phyloP scores from a whole-genome alignment of 352 stramenopile genomes.

The Phytophthora fragariaefolia region DNA sequence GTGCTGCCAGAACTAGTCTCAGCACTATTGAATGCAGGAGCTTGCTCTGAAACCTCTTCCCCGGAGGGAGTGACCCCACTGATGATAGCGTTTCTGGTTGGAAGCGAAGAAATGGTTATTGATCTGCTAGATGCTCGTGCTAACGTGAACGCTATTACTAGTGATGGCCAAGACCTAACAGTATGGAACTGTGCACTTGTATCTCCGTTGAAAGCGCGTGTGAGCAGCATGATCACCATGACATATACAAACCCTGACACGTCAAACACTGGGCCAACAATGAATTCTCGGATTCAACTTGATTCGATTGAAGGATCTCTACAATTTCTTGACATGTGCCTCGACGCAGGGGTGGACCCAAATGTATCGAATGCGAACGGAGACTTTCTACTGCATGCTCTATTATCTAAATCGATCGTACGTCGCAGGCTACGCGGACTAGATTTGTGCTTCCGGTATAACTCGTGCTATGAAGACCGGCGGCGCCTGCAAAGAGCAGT shows the following conservation, averaged over 20 bases:
- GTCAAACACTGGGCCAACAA: not conserved
- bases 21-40: constrained; percentile 52
- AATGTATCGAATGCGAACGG: constrained; percentile 69
- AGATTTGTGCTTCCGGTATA: constrained; percentile 65
- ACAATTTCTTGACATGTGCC: constrained; percentile 39
- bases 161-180: constrained; percentile 49
- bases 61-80: constrained; percentile 51
- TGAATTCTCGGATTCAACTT: constrained; percentile 28
- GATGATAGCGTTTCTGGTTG: constrained; percentile 66
- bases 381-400: constrained; percentile 67
- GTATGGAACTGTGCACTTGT: constrained; percentile 67
- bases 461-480: constrained; percentile 44
- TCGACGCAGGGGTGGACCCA: constrained; percentile 51
- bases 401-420: constrained; percentile 61
- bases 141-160: constrained; percentile 64
- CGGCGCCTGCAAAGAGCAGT: constrained; percentile 34
- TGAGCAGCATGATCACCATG: constrained; percentile 26
- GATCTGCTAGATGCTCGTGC: constrained; percentile 43
- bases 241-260: constrained; percentile 12
- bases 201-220: constrained; percentile 29
- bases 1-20: constrained; percentile 34
- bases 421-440: constrained; percentile 60
- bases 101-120: constrained; percentile 42
- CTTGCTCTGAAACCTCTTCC: constrained; percentile 38
- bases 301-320: constrained; percentile 49